Conservation (phyloP, 148 eudicot species). For the Diospyros kaki region DNA sequence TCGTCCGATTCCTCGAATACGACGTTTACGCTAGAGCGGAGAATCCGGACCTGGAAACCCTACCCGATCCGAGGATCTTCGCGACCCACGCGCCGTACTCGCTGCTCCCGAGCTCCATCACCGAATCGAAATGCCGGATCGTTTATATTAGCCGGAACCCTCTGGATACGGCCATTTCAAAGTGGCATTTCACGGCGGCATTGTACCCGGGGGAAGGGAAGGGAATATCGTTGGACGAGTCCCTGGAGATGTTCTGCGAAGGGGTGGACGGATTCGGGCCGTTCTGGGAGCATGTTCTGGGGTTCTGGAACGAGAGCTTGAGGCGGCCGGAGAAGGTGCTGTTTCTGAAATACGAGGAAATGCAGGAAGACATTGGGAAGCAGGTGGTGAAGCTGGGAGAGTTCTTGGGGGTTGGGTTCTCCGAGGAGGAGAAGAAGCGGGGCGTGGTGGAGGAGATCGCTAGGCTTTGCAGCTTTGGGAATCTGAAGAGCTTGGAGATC, state of each 20-base stretch:
- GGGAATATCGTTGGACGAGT: constrained; percentile 37
- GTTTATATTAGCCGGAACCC: constrained; percentile 65
- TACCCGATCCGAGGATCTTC: constrained; percentile 31
- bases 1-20: constrained; percentile 60
- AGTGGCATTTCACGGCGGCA: constrained; percentile 34
- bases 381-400: constrained; percentile 25
- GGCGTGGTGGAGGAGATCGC: constrained; percentile 30
- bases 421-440: constrained; percentile 22
- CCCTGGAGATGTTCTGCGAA: constrained; percentile 47
- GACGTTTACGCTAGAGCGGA: constrained; percentile 30
- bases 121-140: constrained; percentile 28
- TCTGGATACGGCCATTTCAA: constrained; percentile 48
- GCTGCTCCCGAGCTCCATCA: constrained; percentile 35
- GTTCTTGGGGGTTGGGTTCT: constrained; percentile 32
- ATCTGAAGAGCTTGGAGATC: constrained; percentile 38
- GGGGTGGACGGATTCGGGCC: constrained; percentile 52
- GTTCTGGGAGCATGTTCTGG: constrained; percentile 56
- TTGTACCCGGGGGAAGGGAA: constrained; percentile 26
- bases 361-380: constrained; percentile 19
- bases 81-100: constrained; percentile 47
- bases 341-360: constrained; percentile 42
- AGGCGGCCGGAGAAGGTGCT: constrained; percentile 42
- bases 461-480: constrained; percentile 33
- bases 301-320: constrained; percentile 41
- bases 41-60: constrained; percentile 21